Evolutionary conservation across 2,329 filamentous ascomycete genomes (phyloP), one percentile per base, ranked within the genome.

Genomic region (Malbranchea cinnamomea): DNA sequence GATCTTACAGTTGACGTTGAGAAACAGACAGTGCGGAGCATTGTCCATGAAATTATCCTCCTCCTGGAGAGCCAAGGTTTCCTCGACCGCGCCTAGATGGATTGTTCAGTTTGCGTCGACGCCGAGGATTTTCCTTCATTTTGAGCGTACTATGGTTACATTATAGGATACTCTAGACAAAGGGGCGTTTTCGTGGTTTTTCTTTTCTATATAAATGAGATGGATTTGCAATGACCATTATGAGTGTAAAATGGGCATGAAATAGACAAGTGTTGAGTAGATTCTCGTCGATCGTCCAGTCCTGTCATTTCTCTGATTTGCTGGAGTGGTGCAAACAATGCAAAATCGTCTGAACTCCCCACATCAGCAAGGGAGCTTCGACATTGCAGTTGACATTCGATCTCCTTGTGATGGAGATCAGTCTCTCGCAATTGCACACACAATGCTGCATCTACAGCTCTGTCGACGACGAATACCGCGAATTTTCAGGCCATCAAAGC

Each of bases 31-130:
- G 85, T 95, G 27, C 71, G 89, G 49, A 89, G 80, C 36, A 87
- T 87, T 38, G 89, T 98, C 31, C 89, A 98, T 65, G 81, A 95
- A 69, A 95, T 98, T 48, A 71, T 98, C 40, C 67, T 98, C 49
- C 60, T 94, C 61, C 66, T 98, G 36, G 89, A 98, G 71, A 79
- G 77, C 53, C 68, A 79, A 48, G 89, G 89, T 28, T 71, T 93
- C 49, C 64, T 98, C 48, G 87, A 94, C 44, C 64, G 71, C 65
- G 50, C 56, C 33, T 63, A 45, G 33, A 37, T 5, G 60, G 59
- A 12, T 61, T 67, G 37, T n/a, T n/a, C n/a, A n/a, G n/a, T n/a
- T n/a, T n/a, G n/a, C n/a, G n/a, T n/a, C n/a, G n/a, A n/a, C n/a
- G n/a, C n/a, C n/a, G n/a, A n/a, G n/a, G n/a, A n/a, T n/a, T n/a